Conservation (phyloP, 2,329 filamentous ascomycete genomes). For the Curvularia eragrostidis region DNA sequence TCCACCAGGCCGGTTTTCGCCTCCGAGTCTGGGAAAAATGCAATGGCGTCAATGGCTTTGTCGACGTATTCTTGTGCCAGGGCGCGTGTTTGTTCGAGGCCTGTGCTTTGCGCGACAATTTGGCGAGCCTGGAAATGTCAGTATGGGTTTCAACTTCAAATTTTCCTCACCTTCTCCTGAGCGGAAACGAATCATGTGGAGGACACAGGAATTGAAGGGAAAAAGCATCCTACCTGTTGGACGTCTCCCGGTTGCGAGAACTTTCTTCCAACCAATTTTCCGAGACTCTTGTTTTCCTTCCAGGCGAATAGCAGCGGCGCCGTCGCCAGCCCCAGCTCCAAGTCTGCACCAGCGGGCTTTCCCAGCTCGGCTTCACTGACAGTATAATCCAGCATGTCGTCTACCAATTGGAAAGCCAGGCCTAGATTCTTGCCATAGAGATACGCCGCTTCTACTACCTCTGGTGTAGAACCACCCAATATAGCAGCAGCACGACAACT, state of each 20-base stretch:
- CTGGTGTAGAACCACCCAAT: constrained; percentile 75
- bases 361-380: constrained; percentile 83
- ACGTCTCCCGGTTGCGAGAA: constrained; percentile 87
- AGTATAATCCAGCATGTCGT: constrained; percentile 98
- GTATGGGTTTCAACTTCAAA: not conserved
- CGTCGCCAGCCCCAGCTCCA: constrained; percentile 91
- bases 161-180: too few relatives aligned
- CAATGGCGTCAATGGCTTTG: constrained; percentile 84
- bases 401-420: constrained; percentile 94
- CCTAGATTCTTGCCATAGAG: constrained; percentile 91
- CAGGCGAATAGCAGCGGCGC: constrained; percentile 95
- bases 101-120: constrained; percentile 81
- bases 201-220: not conserved
- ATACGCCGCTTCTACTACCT: constrained; percentile 90
- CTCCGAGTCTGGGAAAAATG: constrained; percentile 87
- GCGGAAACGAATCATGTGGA: not conserved
- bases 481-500: constrained; percentile 90
- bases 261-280: constrained; percentile 87
- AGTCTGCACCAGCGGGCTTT: constrained; percentile 92
- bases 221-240: constrained; percentile 67
- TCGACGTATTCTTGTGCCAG: constrained; percentile 90
- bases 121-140: constrained; percentile 72
- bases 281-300: constrained; percentile 85
- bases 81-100: constrained; percentile 88
- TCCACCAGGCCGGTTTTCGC: constrained; percentile 90